Percentiles rank a stretch among this genome's conserved stretches.
These are phyloP conservation scores for Dictyostelium capitatum DNA, from an alignment of 78 protist genomes.

Conservation along the genomic window DNA sequence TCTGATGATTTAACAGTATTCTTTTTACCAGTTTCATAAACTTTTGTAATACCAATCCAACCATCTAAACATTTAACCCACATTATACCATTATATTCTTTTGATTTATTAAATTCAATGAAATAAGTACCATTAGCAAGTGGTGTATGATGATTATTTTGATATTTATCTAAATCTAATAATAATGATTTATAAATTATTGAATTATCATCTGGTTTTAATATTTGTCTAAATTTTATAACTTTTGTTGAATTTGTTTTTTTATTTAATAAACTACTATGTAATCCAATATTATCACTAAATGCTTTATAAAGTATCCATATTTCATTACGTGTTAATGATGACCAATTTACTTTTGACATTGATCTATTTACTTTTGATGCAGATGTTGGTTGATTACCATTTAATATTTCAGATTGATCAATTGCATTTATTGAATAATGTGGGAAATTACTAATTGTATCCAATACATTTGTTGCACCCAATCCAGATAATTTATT, in stretches of 20 bases:
- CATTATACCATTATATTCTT: neutral
- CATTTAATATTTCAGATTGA: neutral
- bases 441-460: neutral
- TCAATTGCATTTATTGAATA: neutral
- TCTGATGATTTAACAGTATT: conserved; percentile 18
- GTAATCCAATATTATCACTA: conserved; percentile 38
- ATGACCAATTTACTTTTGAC: conserved; percentile 25
- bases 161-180: neutral
- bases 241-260: conserved; percentile 26
- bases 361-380: conserved; percentile 24
- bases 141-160: neutral
- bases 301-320: conserved; percentile 64
- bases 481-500: neutral
- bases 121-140: neutral
- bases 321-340: neutral
- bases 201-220: neutral
- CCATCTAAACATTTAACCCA: conserved; percentile 65
- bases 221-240: conserved; percentile 4
- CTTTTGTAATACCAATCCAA: conserved; percentile 50
- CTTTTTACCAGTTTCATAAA: conserved; percentile 61
- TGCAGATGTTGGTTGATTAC: conserved; percentile 22
- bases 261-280: neutral
- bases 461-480: neutral
- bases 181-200: neutral
- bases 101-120: neutral